Evolutionary conservation across 805 yeast genomes (phyloP), one percentile per base, ranked within the genome.

Genomic region (Metschnikowia reukaufii): DNA sequence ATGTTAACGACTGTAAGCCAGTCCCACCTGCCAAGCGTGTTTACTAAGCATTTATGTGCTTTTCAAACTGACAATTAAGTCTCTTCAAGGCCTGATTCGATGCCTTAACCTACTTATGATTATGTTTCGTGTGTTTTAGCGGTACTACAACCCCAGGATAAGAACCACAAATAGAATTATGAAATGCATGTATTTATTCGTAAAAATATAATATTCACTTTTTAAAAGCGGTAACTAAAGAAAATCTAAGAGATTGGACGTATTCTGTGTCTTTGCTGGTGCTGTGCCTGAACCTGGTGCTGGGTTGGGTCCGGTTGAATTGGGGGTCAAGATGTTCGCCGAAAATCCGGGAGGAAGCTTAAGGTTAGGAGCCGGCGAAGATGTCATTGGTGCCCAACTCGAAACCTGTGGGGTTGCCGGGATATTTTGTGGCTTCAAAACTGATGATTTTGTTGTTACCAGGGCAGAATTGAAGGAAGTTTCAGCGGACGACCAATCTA

Each of bases 11-110:
- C 72, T 90, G 97, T 81, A 87, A 89, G 73, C 77, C 96, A 41
- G 97, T 92, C 54, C 98, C 98, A 57, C 98, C 98, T 49, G 94
- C 96, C 48, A 84, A 86, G 74, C 92, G 99, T 82, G 90, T 89
- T 52, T 92, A 92, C 71, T 92, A 83, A 57, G 51, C 47, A 40
- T 32, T 15, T n/a, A 12, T 6, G 18, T 30, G 40, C 34, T 17
- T 34, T n/a, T 12, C 12, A 34, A 34, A 32, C 39, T n/a, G 42
- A 29, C 35, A 27, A n/a, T 19, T 19, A 16, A 9, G 17, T 19
- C 31, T 29, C 16, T 9, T n/a, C 10, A 27, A 25, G 40, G 36
- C 34, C 12, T 4, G 39, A 35, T 42, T 42, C 39, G 19, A 16
- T 23, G 44, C 37, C 39, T 25, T 34, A 34, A 17, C 39, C 19